Evolutionary conservation across 495 filamentous ascomycete species (phyloP), one percentile per base, ranked within the genome.

Genomic region (Aspergillus ostianus): DNA sequence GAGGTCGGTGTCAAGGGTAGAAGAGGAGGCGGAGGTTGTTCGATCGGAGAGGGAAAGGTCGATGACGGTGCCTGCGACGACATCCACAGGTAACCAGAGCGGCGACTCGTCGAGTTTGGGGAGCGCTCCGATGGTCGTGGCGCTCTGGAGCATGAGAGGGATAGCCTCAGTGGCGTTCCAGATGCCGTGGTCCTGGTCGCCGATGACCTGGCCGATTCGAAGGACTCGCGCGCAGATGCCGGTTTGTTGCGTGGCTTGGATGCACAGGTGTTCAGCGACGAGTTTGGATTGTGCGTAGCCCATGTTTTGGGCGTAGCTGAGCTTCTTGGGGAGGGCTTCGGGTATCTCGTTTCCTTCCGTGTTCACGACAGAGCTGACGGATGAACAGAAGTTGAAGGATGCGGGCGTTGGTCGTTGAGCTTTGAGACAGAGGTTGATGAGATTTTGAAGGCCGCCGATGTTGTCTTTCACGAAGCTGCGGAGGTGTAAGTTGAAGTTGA

Each of bases 161-260:
- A 85, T 88, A 5, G 84, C 85, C 64, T 89, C 86, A 2, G 73
- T 82, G 32, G 73, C 65, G 62, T 87, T 89, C 86, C 86, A 89
- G 48, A 86, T 75, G 1, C 85, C 85, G 32, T 67, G 59, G 21
- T 65, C 29, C 0, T 71, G 80, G 64, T 87, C 83, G 0, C 77
- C 85, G 36, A 78, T 76, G 12, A 89, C 70, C 62, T 88, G 86
- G 0, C 86, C 86, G 30, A 87, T 78, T 18, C 86, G 73, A 1
- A 85, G 61, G 12, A 86, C 74, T 45, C 59, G 70, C 30, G 58
- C 63, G 46, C 29, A 65, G 53, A 69, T 75, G 27, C 60, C 66
- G 0, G 72, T 66, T n/a, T 69, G 57, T 27, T 58, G 53, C 15
- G 73, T 73, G 2, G 80, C 76, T 3, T 62, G 61, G 18, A 67